Evolutionary conservation across 495 filamentous ascomycete species (phyloP), one percentile per base, ranked within the genome.

Genomic region (Pseudevernia furfuracea): DNA sequence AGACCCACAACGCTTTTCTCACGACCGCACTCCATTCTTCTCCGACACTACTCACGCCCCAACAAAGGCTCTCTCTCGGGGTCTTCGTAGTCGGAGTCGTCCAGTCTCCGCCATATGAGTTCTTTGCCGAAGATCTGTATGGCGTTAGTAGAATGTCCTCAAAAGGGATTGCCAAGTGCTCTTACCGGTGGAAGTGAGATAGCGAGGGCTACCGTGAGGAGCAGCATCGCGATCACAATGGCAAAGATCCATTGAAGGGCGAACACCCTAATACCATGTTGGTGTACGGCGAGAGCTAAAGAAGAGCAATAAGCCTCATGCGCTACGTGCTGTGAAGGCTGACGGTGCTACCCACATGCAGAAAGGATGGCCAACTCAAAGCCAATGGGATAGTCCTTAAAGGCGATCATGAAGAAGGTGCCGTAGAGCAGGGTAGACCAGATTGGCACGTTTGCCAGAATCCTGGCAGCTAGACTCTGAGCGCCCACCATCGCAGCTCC

Each of bases 201-300:
- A 36, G 83, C 75, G 1, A 87, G 59, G 2, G 87, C 88, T 4
- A 79, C 72, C 14, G 90, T 69, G 70, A 92, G 85, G 59, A 95
- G 82, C 46, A 90, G 72, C 2, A 77, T 84, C 81, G 92, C 92
- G 73, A 95, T 87, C 66, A 84, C 79, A 69, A 95, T 92, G 38
- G 90, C 90, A 71, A 95, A 96, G 74, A 92, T 91, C 92, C 89
- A 95, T 77, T 96, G 91, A 61, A 94, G 76, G 2, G 88, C 85
- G 65, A 92, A 80, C 46, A 84, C 71, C 73, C 89, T 85, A 70
- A 81, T 79, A 46, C 83, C 74, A 74, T 94, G 82, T 72, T 96
- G 91, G 21, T 82, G 80, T 21, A 95, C 83, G 15, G 89, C 91
- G 58, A 95, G 81, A 15, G 88, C 83, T 85, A 61, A 32, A 46